Conservation (phyloP, 371 early-diverging fungal genomes). For the Mortierella sp. region DNA sequence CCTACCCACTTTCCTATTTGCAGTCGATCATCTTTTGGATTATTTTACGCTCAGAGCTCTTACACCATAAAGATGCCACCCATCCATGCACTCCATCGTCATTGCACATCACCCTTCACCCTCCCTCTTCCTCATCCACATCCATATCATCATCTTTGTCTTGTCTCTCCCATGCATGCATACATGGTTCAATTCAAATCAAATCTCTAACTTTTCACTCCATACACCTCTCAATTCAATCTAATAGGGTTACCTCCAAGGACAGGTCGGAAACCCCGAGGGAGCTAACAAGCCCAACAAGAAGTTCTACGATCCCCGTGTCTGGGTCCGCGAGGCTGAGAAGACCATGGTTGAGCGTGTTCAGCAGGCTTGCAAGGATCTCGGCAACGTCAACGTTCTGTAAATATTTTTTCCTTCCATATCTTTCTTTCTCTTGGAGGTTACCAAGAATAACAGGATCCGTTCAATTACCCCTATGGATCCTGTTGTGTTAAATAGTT, state of each 20-base stretch:
- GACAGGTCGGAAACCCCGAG: conserved; percentile 94
- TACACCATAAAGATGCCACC: neutral
- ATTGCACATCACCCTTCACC: conserved; percentile 4
- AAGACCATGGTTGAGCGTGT: conserved; percentile 88
- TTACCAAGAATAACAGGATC: neutral
- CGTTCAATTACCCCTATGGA: neutral
- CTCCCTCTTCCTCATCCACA: neutral
- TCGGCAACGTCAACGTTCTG: conserved; percentile 80
- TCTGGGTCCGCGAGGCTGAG: conserved; percentile 90
- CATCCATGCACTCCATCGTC: neutral
- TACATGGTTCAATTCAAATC: neutral
- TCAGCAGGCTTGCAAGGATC: conserved; percentile 82
- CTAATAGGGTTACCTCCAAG: conserved; percentile 79
- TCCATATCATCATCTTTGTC: neutral
- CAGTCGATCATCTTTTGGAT: neutral
- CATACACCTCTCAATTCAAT: no score
- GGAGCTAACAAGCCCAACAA: conserved; percentile 94
- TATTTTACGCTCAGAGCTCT: neutral
- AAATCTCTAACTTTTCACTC: neutral
- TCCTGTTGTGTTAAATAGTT: conserved; percentile 11
- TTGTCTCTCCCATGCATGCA: neutral
- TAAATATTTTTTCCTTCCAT: conserved; percentile 61
- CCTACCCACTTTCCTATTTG: neutral
- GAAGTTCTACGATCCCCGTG: conserved; percentile 95
- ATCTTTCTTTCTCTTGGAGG: neutral